Evolutionary conservation across 495 filamentous ascomycete genomes (phyloP).

Genomic region (Podospora sp.): DNA sequence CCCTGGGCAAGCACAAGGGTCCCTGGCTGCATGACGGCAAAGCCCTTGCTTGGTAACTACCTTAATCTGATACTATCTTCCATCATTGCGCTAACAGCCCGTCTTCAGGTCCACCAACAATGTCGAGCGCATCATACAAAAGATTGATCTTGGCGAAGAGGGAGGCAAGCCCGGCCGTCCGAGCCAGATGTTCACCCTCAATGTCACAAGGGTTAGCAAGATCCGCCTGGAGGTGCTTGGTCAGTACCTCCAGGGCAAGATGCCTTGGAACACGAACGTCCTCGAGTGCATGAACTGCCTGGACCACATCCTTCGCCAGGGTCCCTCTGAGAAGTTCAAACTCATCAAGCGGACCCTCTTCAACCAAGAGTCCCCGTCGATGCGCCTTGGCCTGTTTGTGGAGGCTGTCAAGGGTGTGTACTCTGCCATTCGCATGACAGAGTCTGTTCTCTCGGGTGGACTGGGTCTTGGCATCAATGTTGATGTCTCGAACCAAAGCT

Average conservation of each 20-base stretch:
- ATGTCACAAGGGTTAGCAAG: conserved; percentile 57
- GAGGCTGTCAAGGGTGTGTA: conserved; percentile 86
- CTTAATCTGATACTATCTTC: background rate
- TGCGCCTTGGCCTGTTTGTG: conserved; percentile 40
- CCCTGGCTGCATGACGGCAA: conserved; percentile 77
- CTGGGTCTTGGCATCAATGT: conserved; percentile 74
- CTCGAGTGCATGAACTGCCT: conserved; percentile 86
- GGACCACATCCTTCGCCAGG: conserved; percentile 83
- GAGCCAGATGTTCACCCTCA: conserved; percentile 58
- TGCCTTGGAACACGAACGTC: conserved; percentile 61
- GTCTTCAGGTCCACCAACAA: conserved; percentile 24
- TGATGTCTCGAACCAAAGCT: conserved; percentile 78
- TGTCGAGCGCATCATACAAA: conserved; percentile 45
- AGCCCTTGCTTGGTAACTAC: conserved; percentile 73
- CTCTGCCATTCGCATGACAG: conserved; percentile 69
- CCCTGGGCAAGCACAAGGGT: conserved; percentile 43
- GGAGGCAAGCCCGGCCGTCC: conserved; percentile 35
- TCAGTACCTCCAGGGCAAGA: conserved; percentile 63
- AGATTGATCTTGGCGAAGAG: conserved; percentile 69
- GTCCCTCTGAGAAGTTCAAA: conserved; percentile 63
- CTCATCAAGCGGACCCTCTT: conserved; percentile 82
- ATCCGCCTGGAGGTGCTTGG: conserved; percentile 67
- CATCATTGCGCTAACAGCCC: background rate
- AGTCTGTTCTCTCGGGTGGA: conserved; percentile 41
- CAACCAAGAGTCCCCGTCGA: conserved; percentile 38